A percentile compares a stretch with the other conserved stretches of the same genome.
Conservation (phyloP, 1,284 basidiomycete species). For the Peniophora sp. region DNA sequence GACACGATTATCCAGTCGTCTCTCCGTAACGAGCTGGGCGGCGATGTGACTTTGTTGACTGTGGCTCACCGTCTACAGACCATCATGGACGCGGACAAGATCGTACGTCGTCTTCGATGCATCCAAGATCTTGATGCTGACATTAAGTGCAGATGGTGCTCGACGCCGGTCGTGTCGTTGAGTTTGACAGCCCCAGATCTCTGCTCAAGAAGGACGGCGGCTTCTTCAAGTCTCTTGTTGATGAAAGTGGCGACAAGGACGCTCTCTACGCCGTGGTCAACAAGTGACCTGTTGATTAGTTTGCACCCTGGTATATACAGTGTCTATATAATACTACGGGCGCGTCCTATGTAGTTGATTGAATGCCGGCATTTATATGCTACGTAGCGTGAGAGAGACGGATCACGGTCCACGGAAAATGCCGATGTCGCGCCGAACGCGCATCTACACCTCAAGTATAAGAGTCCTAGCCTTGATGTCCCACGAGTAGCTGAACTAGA, state of each 20-base stretch:
- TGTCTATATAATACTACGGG: too few species aligned
- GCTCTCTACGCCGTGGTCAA: conserved; percentile 20
- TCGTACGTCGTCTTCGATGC: conserved; percentile 14
- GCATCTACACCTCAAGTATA: too few species aligned
- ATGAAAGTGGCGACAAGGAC: conserved; percentile 28
- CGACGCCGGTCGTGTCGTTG: conserved; percentile 25
- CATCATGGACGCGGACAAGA: conserved; percentile 26
- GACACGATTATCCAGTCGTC: conserved; percentile 23
- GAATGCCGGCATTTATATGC: too few species aligned
- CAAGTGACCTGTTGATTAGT: too few species aligned
- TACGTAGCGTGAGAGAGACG: too few species aligned
- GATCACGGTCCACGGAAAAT: too few species aligned
- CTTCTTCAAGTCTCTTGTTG: conserved; percentile 26
- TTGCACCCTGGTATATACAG: too few species aligned
- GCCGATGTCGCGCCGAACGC: too few species aligned
- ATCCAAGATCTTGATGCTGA: background rate
- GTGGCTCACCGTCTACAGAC: conserved; percentile 28
- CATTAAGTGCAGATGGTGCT: conserved; percentile 20
- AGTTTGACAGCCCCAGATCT: conserved; percentile 26
- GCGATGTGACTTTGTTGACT: conserved; percentile 23
- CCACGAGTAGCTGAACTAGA: too few species aligned
- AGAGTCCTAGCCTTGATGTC: too few species aligned
- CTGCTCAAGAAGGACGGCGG: conserved; percentile 27
- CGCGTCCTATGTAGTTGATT: too few species aligned
- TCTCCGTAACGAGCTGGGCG: conserved; percentile 20